Conservation (phyloP, 352 stramenopile species). For the Globisporangium paroecandrum region DNA sequence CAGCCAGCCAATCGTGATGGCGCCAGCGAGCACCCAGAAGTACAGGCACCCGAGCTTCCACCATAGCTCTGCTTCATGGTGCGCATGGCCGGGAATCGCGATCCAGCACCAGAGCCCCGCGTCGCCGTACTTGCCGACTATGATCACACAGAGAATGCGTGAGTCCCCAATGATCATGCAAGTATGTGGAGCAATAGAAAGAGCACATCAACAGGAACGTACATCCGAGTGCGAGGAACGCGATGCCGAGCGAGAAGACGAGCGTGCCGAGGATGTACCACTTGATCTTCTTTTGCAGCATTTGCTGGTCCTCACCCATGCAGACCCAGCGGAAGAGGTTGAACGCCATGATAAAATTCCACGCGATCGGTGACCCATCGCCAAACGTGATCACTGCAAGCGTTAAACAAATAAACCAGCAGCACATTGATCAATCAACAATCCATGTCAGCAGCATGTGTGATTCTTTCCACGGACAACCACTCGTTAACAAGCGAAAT, state of each 20-base stretch:
- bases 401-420: background rate
- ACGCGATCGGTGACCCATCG: constrained; percentile 67
- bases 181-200: background rate
- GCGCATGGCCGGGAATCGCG: constrained; percentile 36
- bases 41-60: constrained; percentile 77
- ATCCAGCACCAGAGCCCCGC: constrained; percentile 80
- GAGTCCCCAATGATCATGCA: background rate
- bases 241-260: constrained; percentile 56
- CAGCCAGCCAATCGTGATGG: constrained; percentile 48
- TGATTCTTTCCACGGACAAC: background rate
- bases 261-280: constrained; percentile 68
- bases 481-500: background rate
- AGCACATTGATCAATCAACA: background rate
- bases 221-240: constrained; percentile 43
- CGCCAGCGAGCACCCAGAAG: constrained; percentile 69
- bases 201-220: background rate
- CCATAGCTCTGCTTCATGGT: constrained; percentile 44
- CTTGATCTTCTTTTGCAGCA: constrained; percentile 82
- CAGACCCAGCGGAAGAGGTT: constrained; percentile 85
- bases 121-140: constrained; percentile 63
- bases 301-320: constrained; percentile 76
- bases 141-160: background rate
- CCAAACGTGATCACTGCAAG: constrained; percentile 72
- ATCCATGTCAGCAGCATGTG: background rate
- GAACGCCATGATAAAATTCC: constrained; percentile 83